These are phyloP conservation scores for Penicillium soppii DNA, from an alignment of 495 filamentous ascomycete genomes.

Conservation along the genomic window DNA sequence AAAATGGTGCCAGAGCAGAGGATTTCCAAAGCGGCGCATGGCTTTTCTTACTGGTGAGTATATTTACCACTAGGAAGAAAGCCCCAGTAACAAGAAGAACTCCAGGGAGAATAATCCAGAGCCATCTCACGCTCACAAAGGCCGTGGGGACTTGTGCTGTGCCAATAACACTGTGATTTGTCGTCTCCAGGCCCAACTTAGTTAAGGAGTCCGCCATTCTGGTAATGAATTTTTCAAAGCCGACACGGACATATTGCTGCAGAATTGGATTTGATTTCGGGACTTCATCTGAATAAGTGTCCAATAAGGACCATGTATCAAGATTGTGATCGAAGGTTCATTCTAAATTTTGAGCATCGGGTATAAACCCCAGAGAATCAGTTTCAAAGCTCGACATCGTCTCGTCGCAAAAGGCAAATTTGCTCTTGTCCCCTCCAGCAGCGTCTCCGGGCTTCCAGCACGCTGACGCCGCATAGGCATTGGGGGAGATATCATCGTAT, in stretches of 20 bases:
- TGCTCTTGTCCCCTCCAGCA: no score
- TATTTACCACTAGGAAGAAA: background rate
- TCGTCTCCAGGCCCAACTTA: background rate
- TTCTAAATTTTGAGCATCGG: no score
- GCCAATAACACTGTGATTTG: background rate
- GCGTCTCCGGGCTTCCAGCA: background rate
- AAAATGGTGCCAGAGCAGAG: background rate
- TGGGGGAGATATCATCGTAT: background rate
- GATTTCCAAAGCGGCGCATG: background rate
- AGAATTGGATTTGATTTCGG: no score
- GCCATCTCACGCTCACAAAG: constrained; percentile 11
- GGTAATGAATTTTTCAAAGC: background rate
- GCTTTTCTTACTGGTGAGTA: background rate
- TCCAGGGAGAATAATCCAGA: constrained; percentile 4
- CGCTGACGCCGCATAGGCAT: no score
- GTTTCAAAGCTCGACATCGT: no score
- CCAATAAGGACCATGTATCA: no score
- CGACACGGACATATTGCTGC: no score
- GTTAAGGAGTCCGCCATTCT: background rate
- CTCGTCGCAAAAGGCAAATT: background rate
- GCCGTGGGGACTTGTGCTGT: background rate
- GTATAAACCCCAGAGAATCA: no score
- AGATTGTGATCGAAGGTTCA: no score
- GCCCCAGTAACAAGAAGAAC: background rate
- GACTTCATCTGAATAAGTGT: no score